Evolutionary conservation across 2,329 filamentous ascomycete genomes (phyloP).

Genomic region (Cryphonectria naterciae): DNA sequence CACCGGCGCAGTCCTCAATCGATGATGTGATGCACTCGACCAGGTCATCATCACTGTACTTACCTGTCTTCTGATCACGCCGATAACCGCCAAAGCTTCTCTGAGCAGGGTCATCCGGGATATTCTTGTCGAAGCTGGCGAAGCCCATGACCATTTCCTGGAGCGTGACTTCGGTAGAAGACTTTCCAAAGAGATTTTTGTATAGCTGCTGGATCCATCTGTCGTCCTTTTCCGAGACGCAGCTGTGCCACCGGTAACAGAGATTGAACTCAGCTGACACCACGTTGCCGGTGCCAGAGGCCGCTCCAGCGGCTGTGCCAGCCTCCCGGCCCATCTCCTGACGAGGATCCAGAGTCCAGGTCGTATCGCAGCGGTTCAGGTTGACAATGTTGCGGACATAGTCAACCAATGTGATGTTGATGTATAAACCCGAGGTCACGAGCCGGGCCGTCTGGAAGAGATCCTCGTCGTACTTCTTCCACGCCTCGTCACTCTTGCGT

Average conservation of each 20-base stretch:
- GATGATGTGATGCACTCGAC: constrained; percentile 69
- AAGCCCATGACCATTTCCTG: constrained; percentile 66
- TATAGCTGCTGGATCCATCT: constrained; percentile 78
- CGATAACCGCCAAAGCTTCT: constrained; percentile 70
- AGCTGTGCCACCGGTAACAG: constrained; percentile 85
- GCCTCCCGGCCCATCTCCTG: constrained; percentile 64
- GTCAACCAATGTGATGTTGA: constrained; percentile 77
- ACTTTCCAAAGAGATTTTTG: constrained; percentile 62
- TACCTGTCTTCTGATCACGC: constrained; percentile 64
- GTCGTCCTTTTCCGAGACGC: constrained; percentile 75
- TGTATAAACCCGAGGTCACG: constrained; percentile 75
- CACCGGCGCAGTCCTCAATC: constrained; percentile 78
- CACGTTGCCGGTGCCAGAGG: constrained; percentile 77
- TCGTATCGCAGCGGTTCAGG: constrained; percentile 71
- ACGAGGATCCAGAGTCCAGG: constrained; percentile 81
- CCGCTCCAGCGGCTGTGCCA: constrained; percentile 60
- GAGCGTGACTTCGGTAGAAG: constrained; percentile 58
- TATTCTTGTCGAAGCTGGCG: constrained; percentile 61
- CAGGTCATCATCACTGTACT: constrained; percentile 76
- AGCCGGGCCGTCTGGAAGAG: constrained; percentile 78
- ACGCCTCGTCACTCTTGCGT: constrained; percentile 55
- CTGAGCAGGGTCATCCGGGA: constrained; percentile 69
- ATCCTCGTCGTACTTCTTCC: constrained; percentile 75
- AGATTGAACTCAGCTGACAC: constrained; percentile 90
- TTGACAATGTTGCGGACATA: constrained; percentile 73